These are phyloP conservation scores for Tetrahymena borealis DNA, from an alignment of 73 alveolate species.

Conservation along the genomic window DNA sequence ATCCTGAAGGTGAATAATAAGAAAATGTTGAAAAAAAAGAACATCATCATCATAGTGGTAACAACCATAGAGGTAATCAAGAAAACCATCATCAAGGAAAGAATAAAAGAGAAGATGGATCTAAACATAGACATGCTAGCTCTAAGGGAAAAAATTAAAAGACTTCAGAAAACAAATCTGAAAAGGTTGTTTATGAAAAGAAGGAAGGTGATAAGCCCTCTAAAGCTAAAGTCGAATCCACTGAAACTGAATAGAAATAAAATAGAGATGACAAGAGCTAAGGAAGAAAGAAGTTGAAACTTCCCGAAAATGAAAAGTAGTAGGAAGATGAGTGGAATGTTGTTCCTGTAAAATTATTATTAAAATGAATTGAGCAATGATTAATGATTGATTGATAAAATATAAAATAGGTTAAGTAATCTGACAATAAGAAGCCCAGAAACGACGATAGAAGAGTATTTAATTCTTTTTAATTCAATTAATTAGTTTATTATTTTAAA, in stretches of 20 bases:
- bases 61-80: too few species aligned
- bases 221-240: background rate
- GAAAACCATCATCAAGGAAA: background rate
- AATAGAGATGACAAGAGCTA: background rate
- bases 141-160: background rate
- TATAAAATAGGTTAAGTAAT: background rate
- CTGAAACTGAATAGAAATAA: background rate
- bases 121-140: too few species aligned
- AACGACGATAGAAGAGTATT: background rate
- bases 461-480: background rate
- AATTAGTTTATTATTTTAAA: too few species aligned
- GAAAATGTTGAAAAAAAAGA: background rate
- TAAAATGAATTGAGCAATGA: background rate
- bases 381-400: background rate
- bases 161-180: background rate
- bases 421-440: background rate
- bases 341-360: background rate
- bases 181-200: background rate
- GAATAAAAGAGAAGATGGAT: background rate
- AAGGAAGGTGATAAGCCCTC: background rate
- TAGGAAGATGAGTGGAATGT: background rate
- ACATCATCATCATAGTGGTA: background rate
- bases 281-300: background rate
- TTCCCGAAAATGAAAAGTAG: background rate
- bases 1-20: background rate